phyloP scores from a whole-genome alignment of 495 filamentous ascomycete genomes.

The Hyphodiscus hymeniophilus region DNA sequence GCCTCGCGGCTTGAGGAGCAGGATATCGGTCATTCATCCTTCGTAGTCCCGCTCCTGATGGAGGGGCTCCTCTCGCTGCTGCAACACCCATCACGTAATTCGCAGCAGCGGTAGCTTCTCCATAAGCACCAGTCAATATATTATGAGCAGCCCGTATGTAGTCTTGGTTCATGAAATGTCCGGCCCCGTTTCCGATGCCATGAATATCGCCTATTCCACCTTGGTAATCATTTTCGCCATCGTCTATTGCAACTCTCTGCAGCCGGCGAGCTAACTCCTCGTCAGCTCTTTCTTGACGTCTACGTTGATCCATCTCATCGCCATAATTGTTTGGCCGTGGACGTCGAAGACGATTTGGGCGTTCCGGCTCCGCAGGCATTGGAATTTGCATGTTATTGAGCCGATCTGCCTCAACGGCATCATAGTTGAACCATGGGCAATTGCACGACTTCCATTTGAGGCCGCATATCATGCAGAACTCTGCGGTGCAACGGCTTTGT shows the following conservation, averaged over 20 bases:
- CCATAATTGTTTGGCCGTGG: conserved; percentile 38
- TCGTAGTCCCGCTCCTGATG: conserved; percentile 2
- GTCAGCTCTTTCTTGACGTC: conserved; percentile 47
- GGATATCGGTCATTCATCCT: conserved; percentile 14
- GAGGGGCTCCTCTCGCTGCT: conserved; percentile 15
- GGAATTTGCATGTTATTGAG: conserved; percentile 51
- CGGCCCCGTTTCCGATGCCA: conserved; percentile 31
- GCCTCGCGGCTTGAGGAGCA: background rate
- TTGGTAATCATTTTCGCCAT: conserved; percentile 30
- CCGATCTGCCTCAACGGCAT: conserved; percentile 46
- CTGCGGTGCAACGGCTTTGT: conserved; percentile 60
- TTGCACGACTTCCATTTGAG: conserved; percentile 73
- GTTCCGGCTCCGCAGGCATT: conserved; percentile 8
- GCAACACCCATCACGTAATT: conserved; percentile 22
- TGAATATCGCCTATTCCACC: conserved; percentile 26
- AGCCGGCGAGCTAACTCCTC: conserved; percentile 47
- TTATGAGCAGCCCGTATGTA: conserved; percentile 27
- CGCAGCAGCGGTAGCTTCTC: conserved; percentile 19
- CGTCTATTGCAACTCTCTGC: conserved; percentile 37
- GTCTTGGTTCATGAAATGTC: conserved; percentile 37
- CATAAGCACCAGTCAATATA: conserved; percentile 14
- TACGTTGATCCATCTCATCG: conserved; percentile 42
- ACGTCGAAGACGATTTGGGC: conserved; percentile 18
- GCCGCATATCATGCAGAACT: conserved; percentile 80
- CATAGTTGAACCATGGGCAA: conserved; percentile 72